Conservation (phyloP, 2,329 filamentous ascomycete genomes). For the Fusarium continuum region DNA sequence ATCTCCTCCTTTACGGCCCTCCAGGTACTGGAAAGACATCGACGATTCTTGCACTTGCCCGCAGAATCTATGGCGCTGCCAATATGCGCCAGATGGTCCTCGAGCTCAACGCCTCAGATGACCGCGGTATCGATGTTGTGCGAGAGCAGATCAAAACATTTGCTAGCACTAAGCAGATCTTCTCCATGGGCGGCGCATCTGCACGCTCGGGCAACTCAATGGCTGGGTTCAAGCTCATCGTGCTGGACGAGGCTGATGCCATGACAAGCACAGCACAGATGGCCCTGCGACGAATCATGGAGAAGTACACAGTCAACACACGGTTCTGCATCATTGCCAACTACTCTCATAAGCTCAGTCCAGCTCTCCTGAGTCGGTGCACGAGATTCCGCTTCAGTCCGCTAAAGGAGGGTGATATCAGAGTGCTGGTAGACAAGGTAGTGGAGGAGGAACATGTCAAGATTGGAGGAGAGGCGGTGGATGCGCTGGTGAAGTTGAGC, state of each 20-base stretch:
- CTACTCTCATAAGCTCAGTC: conserved; percentile 97
- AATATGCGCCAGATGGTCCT: conserved; percentile 99
- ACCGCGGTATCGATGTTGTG: conserved; percentile 97
- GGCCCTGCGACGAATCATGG: conserved; percentile 96
- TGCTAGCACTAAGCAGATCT: conserved; percentile 97
- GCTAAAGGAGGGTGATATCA: conserved; percentile 87
- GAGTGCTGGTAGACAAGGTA: conserved; percentile 86
- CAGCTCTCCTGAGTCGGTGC: conserved; percentile 89
- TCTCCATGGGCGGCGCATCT: conserved; percentile 69
- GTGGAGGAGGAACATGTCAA: conserved; percentile 86
- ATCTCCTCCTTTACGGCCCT: conserved; percentile 95
- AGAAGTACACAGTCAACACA: conserved; percentile 98
- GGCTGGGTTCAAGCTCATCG: conserved; percentile 91
- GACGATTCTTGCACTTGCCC: conserved; percentile 90
- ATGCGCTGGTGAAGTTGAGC: conserved; percentile 85
- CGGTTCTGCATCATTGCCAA: conserved; percentile 99
- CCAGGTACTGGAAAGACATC: conserved; percentile 98
- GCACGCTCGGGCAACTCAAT: conserved; percentile 59
- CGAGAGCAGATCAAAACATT: conserved; percentile 99
- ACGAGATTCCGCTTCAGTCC: conserved; percentile 96
- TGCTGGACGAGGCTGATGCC: conserved; percentile 97
- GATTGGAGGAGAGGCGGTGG: conserved; percentile 81
- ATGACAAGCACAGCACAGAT: conserved; percentile 99
- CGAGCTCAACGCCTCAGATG: conserved; percentile 96
- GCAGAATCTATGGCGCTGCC: conserved; percentile 88